Evolutionary conservation across 495 filamentous ascomycete species (phyloP).

Genomic region (Extremus antarcticus): DNA sequence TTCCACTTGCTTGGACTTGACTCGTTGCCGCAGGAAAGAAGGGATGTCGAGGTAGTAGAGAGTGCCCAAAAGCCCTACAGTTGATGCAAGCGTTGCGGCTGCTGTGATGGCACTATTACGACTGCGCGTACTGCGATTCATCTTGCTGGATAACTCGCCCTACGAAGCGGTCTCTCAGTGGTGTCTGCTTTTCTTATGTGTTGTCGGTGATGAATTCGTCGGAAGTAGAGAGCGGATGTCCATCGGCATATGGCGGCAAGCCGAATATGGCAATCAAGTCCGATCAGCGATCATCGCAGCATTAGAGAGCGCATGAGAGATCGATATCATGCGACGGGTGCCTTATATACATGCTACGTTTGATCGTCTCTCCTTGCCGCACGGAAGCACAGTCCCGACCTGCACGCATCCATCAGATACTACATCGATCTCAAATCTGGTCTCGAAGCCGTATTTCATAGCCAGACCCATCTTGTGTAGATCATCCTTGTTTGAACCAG

Average conservation of each 20-base stretch:
- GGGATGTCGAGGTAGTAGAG: slow-evolving; percentile 13
- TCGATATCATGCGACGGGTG: too few species aligned
- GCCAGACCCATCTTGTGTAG: neutral
- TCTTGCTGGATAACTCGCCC: too few species aligned
- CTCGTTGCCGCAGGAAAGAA: slow-evolving; percentile 2
- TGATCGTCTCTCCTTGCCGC: neutral
- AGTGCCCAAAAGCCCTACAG: neutral
- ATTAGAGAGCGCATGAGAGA: too few species aligned
- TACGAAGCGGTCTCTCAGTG: too few species aligned
- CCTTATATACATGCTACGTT: neutral
- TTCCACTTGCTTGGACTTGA: slow-evolving; percentile 1
- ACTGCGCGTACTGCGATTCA: neutral
- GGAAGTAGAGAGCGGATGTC: too few species aligned
- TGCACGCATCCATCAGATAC: neutral
- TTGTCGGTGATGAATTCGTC: too few species aligned
- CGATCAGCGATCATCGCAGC: too few species aligned
- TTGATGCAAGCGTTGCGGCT: neutral
- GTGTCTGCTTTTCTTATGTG: too few species aligned
- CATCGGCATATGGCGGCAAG: too few species aligned
- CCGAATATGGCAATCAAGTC: too few species aligned
- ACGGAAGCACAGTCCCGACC: neutral
- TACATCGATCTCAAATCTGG: neutral
- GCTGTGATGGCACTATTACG: neutral
- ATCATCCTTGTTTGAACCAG: neutral
- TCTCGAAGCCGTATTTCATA: neutral